phyloP scores from a whole-genome alignment of 257 asterid species.

The Rhazya stricta region DNA sequence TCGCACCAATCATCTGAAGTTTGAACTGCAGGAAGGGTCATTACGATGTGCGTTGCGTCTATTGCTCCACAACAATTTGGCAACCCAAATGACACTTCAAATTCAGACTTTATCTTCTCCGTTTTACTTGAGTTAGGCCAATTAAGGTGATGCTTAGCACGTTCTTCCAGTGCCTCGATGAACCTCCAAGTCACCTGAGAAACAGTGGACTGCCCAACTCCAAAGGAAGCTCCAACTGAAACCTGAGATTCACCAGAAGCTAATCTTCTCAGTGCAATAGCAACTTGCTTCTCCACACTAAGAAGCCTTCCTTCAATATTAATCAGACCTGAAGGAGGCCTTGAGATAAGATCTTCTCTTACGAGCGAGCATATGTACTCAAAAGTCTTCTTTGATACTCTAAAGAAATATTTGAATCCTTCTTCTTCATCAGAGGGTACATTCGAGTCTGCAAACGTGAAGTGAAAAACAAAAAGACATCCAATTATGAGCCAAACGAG shows the following conservation, averaged over 20 bases:
- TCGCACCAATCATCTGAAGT: constrained; percentile 97
- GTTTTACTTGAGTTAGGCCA: constrained; percentile 66
- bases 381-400: constrained; percentile 73
- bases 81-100: constrained; percentile 50
- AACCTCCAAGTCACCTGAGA: constrained; percentile 98
- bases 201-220: constrained; percentile 95
- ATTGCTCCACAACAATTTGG: constrained; percentile 96
- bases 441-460: constrained; percentile 34
- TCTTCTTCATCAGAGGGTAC: constrained; percentile 62
- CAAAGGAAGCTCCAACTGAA: constrained; percentile 90
- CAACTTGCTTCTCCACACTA: constrained; percentile 96
- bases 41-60: constrained; percentile 79
- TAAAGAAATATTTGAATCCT: constrained; percentile 79
- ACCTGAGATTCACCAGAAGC: constrained; percentile 99
- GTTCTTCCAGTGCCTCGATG: constrained; percentile 90
- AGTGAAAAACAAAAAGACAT: not conserved
- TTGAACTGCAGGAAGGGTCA: constrained; percentile 94
- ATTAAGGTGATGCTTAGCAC: constrained; percentile 78
- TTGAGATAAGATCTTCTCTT: constrained; percentile 85
- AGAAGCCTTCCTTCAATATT: constrained; percentile 96
- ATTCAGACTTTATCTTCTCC: constrained; percentile 51
- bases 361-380: constrained; percentile 86
- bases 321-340: constrained; percentile 97
- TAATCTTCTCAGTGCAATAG: constrained; percentile 78
- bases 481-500: not conserved